Conservation (phyloP, 345 rosid species). For the Moringa oleifera region DNA sequence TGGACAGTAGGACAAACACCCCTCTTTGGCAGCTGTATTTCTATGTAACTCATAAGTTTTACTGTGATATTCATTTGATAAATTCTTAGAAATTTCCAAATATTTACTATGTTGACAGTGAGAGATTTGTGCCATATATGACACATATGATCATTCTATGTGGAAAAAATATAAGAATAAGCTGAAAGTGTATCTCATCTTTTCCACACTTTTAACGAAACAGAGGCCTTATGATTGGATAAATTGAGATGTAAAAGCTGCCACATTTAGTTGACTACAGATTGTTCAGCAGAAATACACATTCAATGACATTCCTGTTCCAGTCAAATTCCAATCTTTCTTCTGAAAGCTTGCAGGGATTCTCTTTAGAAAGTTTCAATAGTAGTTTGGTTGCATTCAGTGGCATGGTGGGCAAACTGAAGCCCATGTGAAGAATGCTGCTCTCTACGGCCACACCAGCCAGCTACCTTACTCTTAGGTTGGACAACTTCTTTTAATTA, state of each 20-base stretch:
- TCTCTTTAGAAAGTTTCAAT: constrained; percentile 40
- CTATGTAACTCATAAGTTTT: too few relatives aligned
- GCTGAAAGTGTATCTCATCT: too few relatives aligned
- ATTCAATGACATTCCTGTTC: background rate
- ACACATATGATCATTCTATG: too few relatives aligned
- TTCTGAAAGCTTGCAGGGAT: constrained; percentile 38
- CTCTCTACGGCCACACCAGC: constrained; percentile 12
- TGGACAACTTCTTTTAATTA: constrained; percentile 13
- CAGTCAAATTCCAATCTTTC: constrained; percentile 16
- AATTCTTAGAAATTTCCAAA: too few relatives aligned
- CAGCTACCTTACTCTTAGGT: constrained; percentile 15
- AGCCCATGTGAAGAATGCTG: constrained; percentile 27
- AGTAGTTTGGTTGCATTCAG: constrained; percentile 36
- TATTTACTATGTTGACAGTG: too few relatives aligned
- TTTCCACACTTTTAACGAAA: background rate
- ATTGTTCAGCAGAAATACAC: constrained; percentile 6
- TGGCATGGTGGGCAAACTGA: constrained; percentile 23
- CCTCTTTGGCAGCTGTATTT: too few relatives aligned
- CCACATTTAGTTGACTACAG: background rate
- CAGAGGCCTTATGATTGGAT: background rate
- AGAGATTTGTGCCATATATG: too few relatives aligned
- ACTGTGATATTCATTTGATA: too few relatives aligned
- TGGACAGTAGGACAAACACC: too few relatives aligned
- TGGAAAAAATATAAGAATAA: too few relatives aligned
- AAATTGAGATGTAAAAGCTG: background rate